A percentile compares a stretch with the other conserved stretches of the same genome.
Conservation (phyloP, 1,139 yeast species). For the Yamadazyma jaroonii region DNA sequence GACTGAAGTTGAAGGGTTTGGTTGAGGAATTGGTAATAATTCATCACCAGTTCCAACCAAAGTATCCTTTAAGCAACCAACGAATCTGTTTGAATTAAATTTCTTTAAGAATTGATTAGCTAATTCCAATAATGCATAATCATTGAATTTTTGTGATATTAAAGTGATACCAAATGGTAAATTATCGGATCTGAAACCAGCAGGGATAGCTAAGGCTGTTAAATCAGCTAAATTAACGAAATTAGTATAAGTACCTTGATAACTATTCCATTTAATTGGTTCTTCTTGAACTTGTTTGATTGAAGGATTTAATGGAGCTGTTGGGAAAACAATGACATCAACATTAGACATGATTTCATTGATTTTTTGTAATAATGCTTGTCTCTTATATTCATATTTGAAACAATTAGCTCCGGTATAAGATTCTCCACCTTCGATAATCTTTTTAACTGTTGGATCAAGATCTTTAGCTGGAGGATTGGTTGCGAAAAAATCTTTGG, state of each 20-base stretch:
- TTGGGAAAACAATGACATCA: constrained; percentile 84
- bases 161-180: constrained; percentile 89
- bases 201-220: constrained; percentile 89
- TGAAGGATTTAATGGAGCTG: constrained; percentile 89
- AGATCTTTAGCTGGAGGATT: constrained; percentile 68
- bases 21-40: constrained; percentile 36
- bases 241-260: constrained; percentile 95
- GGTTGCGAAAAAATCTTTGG: constrained; percentile 66
- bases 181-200: constrained; percentile 81
- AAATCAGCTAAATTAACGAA: constrained; percentile 92
- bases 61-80: constrained; percentile 43
- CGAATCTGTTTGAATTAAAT: constrained; percentile 26
- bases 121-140: constrained; percentile 80
- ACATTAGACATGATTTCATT: constrained; percentile 50
- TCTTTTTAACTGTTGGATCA: constrained; percentile 80
- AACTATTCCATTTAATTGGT: constrained; percentile 80
- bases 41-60: constrained; percentile 33
- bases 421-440: constrained; percentile 74
- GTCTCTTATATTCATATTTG: constrained; percentile 81
- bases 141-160: constrained; percentile 77
- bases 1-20: constrained; percentile 24
- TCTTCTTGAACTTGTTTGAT: constrained; percentile 67
- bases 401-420: constrained; percentile 82
- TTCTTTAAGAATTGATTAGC: constrained; percentile 67
- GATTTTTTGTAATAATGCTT: constrained; percentile 67